phyloP scores from a whole-genome alignment of 1,284 basidiomycete species.

The Erythrobasidium hasegawianum region DNA sequence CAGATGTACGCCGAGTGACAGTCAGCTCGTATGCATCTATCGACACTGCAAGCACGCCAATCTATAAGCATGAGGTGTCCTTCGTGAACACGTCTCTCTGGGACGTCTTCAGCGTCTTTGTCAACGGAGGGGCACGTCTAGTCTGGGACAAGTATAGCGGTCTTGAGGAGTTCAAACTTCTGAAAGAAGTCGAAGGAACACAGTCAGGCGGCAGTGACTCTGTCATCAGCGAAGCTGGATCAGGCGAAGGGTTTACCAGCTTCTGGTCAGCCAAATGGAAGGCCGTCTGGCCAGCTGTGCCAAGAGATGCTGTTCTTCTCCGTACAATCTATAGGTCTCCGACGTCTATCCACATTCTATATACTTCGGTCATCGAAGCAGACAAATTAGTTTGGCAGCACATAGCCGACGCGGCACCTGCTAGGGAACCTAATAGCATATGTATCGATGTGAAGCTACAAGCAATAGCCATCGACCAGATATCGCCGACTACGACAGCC shows the following conservation, averaged over 20 bases:
- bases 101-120: slow-evolving; percentile 89
- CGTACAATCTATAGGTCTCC: slow-evolving; percentile 97
- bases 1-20: slow-evolving; percentile 77
- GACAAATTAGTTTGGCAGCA: slow-evolving; percentile 75
- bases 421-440: slow-evolving; percentile 47
- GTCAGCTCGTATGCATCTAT: slow-evolving; percentile 93
- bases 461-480: slow-evolving; percentile 92
- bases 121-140: slow-evolving; percentile 71
- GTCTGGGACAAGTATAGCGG: slow-evolving; percentile 77
- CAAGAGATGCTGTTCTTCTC: slow-evolving; percentile 82
- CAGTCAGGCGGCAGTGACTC: not conserved
- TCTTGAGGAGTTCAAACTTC: slow-evolving; percentile 84
- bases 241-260: slow-evolving; percentile 82
- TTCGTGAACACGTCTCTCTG: slow-evolving; percentile 95
- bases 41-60: slow-evolving; percentile 83
- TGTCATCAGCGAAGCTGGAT: slow-evolving; percentile 51
- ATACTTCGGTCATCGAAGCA: slow-evolving; percentile 87
- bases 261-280: slow-evolving; percentile 58
- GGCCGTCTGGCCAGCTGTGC: slow-evolving; percentile 52
- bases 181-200: slow-evolving; percentile 48
- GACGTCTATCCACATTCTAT: slow-evolving; percentile 89
- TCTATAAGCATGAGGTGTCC: slow-evolving; percentile 93
- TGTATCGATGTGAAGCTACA: slow-evolving; percentile 60
- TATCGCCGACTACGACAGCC: slow-evolving; percentile 91
- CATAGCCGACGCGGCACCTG: slow-evolving; percentile 65